A percentile compares a stretch with the other conserved stretches of the same genome.
Conservation (phyloP, 1,284 basidiomycete genomes). For the Filobasidium uniguttulatum region DNA sequence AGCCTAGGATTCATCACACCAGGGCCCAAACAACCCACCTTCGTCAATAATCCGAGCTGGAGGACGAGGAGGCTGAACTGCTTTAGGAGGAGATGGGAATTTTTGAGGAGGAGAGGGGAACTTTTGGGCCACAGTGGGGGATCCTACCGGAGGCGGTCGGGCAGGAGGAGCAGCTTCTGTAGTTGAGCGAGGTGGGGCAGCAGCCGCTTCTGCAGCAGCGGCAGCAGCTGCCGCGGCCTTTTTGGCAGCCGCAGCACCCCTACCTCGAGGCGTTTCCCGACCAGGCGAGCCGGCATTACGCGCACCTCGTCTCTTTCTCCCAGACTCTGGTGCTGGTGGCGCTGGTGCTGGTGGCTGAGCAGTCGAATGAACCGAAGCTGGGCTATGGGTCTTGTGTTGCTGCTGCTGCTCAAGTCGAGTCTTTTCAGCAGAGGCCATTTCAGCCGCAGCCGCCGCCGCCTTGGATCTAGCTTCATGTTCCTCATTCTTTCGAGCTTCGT, state of each 20-base stretch:
- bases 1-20: neutral
- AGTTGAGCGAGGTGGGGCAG: too few species aligned
- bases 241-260: neutral
- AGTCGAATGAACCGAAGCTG: neutral
- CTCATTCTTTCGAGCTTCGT: conserved; percentile 1
- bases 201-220: neutral
- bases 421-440: too few species aligned
- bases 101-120: too few species aligned
- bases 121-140: too few species aligned
- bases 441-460: too few species aligned
- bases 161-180: too few species aligned
- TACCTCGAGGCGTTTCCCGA: neutral
- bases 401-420: neutral
- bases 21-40: conserved; percentile 26
- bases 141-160: too few species aligned
- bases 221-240: neutral
- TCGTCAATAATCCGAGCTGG: conserved; percentile 28
- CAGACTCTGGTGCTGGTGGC: neutral
- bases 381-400: neutral
- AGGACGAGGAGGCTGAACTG: conserved; percentile 11
- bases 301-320: neutral
- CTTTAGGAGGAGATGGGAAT: conserved; percentile 5
- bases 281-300: neutral
- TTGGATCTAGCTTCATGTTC: conserved; percentile 3
- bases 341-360: too few species aligned